Evolutionary conservation across 2,329 filamentous ascomycete genomes (phyloP), one percentile per base, ranked within the genome.

Genomic region (Neonectria magnoliae): DNA sequence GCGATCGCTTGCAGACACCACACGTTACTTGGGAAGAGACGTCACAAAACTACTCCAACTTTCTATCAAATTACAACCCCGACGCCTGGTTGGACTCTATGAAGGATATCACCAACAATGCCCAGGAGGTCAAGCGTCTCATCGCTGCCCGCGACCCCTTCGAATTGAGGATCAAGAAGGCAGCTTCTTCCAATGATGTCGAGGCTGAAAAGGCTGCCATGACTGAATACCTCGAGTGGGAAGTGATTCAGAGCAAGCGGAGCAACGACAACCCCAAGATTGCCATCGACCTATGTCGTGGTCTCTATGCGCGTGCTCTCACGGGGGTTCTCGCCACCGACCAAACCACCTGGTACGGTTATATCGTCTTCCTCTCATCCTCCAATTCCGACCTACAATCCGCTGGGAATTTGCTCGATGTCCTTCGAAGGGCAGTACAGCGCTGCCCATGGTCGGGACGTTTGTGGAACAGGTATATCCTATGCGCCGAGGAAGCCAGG

Each of bases 391-490:
- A 80, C 68, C 47, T 77, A 60, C 69, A 79, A 75, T 60, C 79
- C 76, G 60, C 85, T 78, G 72, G 70, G 36, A 75, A 73, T 31
- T 79, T 92, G 41, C 85, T 97, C 10, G 87, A 93, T 51, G 86
- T 95, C 7, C 84, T 97, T 2, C 90, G 93, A 72, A 88, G 94
- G 68, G 94, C 93, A 13, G 96, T 94, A 10, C 88, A 90, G 47
- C 96, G 98, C 78, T 97, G 95, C 72, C 94, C 96, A 2, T 97
- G 94, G 91, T 97, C 94, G 7, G 96, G 96, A 16, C 86, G 88
- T 29, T 85, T 99, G 7, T 99, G 96, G 96, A 93, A 93, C 7
- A 90, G 95, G 69, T 94, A 94, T 69, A 91, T 99, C 27, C 81
- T 98, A 57, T 91, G 90, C 20, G 92, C 93, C 4, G 96, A 98